Base-by-base conservation (phyloP, 2,329 filamentous ascomycete genomes). In the Verticillium longisporum region DNA sequence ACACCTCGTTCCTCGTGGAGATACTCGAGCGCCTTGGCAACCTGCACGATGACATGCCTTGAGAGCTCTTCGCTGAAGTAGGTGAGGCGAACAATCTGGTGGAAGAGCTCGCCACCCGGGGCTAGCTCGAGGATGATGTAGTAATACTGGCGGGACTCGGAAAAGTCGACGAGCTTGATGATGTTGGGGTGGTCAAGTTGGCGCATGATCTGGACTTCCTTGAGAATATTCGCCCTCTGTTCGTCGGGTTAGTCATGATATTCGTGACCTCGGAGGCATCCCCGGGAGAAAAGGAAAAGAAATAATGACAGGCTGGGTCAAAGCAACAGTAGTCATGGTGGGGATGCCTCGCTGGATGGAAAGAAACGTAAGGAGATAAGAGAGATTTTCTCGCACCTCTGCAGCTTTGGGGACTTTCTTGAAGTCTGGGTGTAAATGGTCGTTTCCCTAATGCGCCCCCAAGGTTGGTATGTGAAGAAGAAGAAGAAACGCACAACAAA, bases 201-300 rank as follows among this genome's bases (percentile, higher is more conserved):
- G 65, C 93, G 91, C 94, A 99, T 99, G 68, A 99, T 99, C 71
- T 97, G 91, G 14, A 99, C 95, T 76, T 99, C 95, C 78, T 99
- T 99, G 64, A 99, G 80, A 66, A 99, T 98, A 71, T 98, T 99
- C 65, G 94, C 91, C 78, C 95, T 86, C 95, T 99, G 74, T 50
- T 11, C 41, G 7, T 21, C 66, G 31, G 65, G 63, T 32, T 64
- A 57, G 68, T 77, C 69, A 76, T 70, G 62, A 60, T 50, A 45
- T 18, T 50, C 31, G 15, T 57, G 58, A 13, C 34, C 53, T 11
- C 13, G 26, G 60, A 56, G 62, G 62, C 62, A 63, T 66, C 65
- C 61, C 67, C 58, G 61, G 54, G 61, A 50, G 41, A 60, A 55
- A 60, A 60, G 54, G 61, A 50, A 38, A 60, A 55, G 59, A 45